Base-by-base conservation (phyloP, 164 flowering plant species). In the Sextonia rubra region DNA sequence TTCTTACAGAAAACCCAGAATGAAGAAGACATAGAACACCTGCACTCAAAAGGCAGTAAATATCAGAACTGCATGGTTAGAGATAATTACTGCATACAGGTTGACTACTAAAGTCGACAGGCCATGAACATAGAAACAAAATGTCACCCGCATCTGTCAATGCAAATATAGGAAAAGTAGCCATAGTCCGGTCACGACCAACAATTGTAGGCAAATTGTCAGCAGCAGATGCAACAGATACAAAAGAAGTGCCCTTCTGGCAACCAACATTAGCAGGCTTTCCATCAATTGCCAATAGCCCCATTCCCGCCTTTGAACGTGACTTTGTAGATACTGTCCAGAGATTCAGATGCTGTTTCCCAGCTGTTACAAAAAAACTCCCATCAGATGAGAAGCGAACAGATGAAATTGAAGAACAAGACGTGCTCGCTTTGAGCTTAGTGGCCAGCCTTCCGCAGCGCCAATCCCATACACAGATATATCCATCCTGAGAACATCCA, bases 381-480 rank as follows among this genome's bases (percentile, higher is more conserved):
- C 80, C 88, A 83, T 88, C 85, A 61, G 83, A 76, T 74, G 94
- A 85, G 79, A 90, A 91, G 64, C 74, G 66, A 68, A 85, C 90
- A 77, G 87, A 86, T 60, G 82, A 75, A 77, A 86, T 72, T 29
- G 79, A 79, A 64, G 84, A 80, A 73, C 78, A 84, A 63, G 83
- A 75, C 62, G 90, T 78, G 81, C 86, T 85, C 44, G 87, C 84
- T 82, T 87, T 91, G 58, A 84, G 68, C 80, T 86, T 91, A 49
- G 88, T 73, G 26, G 82, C 71, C 80, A 87, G 48, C 52, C 52
- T 55, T 64, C 85, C 83, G 74, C 77, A 83, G 52, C 76, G 78
- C 91, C 87, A 87, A 48, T 89, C 86, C 97, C 94, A 91, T 24
- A 90, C 82, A 74, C 85, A 84, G 11, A 91, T 77, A 71, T 85